Percentiles rank a stretch among this genome's conserved stretches.
Evolutionary conservation across 805 yeast species (phyloP).

Genomic region (Metschnikowia anglica): DNA sequence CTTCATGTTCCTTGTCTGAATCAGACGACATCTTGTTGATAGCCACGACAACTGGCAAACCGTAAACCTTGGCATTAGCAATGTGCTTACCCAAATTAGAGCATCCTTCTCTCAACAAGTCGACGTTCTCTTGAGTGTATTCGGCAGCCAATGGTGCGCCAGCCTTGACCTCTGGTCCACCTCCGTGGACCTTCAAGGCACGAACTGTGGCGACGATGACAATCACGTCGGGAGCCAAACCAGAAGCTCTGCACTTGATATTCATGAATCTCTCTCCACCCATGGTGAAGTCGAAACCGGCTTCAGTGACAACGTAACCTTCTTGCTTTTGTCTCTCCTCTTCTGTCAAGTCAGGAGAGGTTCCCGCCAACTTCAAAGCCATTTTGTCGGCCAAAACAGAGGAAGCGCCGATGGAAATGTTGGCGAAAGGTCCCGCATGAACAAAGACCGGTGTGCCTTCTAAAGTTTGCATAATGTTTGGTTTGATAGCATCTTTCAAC

Average conservation of each 20-base stretch:
- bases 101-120: slow-evolving; percentile 66
- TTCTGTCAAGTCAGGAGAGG: slow-evolving; percentile 45
- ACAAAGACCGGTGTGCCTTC: slow-evolving; percentile 88
- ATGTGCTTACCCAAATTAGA: slow-evolving; percentile 77
- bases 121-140: slow-evolving; percentile 69
- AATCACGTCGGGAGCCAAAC: slow-evolving; percentile 72
- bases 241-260: slow-evolving; percentile 81
- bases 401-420: slow-evolving; percentile 83
- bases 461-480: slow-evolving; percentile 82
- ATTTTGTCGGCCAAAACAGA: slow-evolving; percentile 79
- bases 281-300: slow-evolving; percentile 89
- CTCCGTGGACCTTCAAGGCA: slow-evolving; percentile 84
- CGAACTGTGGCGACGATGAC: slow-evolving; percentile 82
- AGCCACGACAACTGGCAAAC: slow-evolving; percentile 80
- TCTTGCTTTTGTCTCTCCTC: slow-evolving; percentile 48
- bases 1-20: slow-evolving; percentile 63
- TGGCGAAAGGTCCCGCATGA: slow-evolving; percentile 89
- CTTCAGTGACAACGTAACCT: slow-evolving; percentile 84
- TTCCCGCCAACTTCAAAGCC: slow-evolving; percentile 79
- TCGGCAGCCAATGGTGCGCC: slow-evolving; percentile 77
- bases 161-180: slow-evolving; percentile 85
- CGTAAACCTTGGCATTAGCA: slow-evolving; percentile 66
- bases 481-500: slow-evolving; percentile 78
- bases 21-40: slow-evolving; percentile 78
- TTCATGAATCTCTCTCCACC: slow-evolving; percentile 87